Evolutionary conservation across 345 rosid species (phyloP).

Genomic region (Murraya paniculata): DNA sequence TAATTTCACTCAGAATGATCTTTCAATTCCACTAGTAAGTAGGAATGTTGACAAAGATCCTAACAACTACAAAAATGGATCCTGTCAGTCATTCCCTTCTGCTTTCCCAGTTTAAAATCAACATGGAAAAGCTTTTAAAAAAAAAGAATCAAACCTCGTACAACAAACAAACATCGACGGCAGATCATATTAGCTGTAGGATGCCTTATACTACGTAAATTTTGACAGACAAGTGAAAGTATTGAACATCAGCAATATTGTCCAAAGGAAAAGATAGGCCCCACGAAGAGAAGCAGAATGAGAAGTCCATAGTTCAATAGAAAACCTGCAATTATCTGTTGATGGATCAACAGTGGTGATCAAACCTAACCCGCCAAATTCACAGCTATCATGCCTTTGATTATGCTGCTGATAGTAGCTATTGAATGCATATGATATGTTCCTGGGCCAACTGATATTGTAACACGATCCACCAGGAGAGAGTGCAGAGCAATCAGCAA

Average conservation of each 20-base stretch:
- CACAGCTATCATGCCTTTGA: constrained; percentile 69
- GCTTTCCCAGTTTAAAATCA: neutral
- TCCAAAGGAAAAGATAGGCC: constrained; percentile 16
- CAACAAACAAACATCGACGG: neutral
- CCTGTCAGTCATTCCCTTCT: neutral
- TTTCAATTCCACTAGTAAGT: neutral
- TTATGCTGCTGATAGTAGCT: constrained; percentile 84
- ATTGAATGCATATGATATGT: constrained; percentile 82
- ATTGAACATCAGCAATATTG: constrained; percentile 15
- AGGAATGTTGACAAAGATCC: constrained; percentile 1
- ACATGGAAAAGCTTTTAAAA: neutral
- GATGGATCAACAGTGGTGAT: constrained; percentile 89
- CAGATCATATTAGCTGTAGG: neutral
- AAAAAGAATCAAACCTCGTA: constrained; percentile 8
- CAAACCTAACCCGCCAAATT: constrained; percentile 84
- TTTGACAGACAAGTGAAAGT: neutral
- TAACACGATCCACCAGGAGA: constrained; percentile 79
- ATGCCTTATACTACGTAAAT: constrained; percentile 1
- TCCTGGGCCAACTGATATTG: constrained; percentile 70
- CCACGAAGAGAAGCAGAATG: constrained; percentile 26
- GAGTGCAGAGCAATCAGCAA: constrained; percentile 66
- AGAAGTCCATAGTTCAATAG: constrained; percentile 54
- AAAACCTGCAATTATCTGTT: constrained; percentile 52
- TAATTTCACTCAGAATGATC: neutral
- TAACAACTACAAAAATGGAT: constrained; percentile 13